A percentile compares a stretch with the other conserved stretches of the same genome.
phyloP scores from a whole-genome alignment of 2,329 filamentous ascomycete species.

The Periconia sp. region DNA sequence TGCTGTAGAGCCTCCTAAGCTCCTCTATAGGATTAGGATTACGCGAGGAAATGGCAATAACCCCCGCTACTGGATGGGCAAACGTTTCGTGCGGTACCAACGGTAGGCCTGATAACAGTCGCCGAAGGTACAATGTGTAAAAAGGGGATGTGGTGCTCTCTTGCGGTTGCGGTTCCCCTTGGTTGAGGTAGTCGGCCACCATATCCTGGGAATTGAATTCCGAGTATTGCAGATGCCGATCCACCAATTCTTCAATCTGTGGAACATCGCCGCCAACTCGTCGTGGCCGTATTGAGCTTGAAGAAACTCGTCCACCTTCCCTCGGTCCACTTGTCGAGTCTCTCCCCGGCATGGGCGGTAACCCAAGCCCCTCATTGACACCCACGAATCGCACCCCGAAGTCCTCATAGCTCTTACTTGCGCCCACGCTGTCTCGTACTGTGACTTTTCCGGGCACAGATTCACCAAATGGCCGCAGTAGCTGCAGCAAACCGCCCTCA shows the following conservation, averaged over 20 bases:
- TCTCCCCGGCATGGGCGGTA: conserved; percentile 35
- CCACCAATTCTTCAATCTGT: conserved; percentile 78
- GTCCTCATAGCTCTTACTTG: conserved; percentile 81
- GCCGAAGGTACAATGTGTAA: conserved; percentile 81
- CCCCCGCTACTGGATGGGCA: conserved; percentile 87
- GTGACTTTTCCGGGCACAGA: conserved; percentile 83
- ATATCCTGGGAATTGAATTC: conserved; percentile 55
- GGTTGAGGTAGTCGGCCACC: conserved; percentile 47
- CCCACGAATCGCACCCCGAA: conserved; percentile 85
- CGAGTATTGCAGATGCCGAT: conserved; percentile 75
- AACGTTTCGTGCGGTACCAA: conserved; percentile 89
- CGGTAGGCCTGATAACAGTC: conserved; percentile 77
- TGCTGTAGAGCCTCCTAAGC: conserved; percentile 77
- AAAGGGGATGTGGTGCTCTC: conserved; percentile 66
- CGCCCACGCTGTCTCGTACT: conserved; percentile 85
- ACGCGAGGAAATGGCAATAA: conserved; percentile 92
- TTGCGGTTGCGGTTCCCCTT: conserved; percentile 17
- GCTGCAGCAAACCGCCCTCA: conserved; percentile 75
- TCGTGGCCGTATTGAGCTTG: conserved; percentile 38
- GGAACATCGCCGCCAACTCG: conserved; percentile 57
- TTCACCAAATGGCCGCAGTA: conserved; percentile 90
- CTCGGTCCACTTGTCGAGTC: conserved; percentile 25
- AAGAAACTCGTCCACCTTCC: conserved; percentile 22
- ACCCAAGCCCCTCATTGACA: conserved; percentile 59
- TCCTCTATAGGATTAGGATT: conserved; percentile 84